Percentiles rank a stretch among this genome's conserved stretches.
phyloP scores from a whole-genome alignment of 805 yeast species.

The Candida broadrunensis region DNA sequence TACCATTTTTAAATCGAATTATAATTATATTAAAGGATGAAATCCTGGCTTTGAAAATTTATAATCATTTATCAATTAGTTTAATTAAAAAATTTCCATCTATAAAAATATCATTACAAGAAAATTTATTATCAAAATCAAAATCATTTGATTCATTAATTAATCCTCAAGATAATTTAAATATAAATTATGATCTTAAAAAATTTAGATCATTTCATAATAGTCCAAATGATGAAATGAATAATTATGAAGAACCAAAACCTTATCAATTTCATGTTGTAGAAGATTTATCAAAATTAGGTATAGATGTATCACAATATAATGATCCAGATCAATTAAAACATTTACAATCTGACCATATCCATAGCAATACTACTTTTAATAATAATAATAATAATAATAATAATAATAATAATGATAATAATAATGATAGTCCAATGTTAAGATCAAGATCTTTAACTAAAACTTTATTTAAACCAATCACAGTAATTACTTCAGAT shows the following conservation, averaged over 20 bases:
- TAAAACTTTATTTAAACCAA: slow-evolving; percentile 36
- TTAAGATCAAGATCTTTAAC: slow-evolving; percentile 27
- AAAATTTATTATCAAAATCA: slow-evolving; percentile 33
- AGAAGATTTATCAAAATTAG: slow-evolving; percentile 26
- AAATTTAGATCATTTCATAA: slow-evolving; percentile 21
- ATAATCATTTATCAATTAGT: slow-evolving; percentile 13
- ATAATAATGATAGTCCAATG: neutral
- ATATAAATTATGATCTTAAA: slow-evolving; percentile 17
- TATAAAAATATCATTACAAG: slow-evolving; percentile 32
- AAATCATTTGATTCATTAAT: slow-evolving; percentile 24
- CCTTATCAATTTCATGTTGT: slow-evolving; percentile 29
- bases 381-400: neutral
- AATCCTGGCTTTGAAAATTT: slow-evolving; percentile 22
- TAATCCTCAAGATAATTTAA: slow-evolving; percentile 12
- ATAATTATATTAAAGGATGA: slow-evolving; percentile 35
- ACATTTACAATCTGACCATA: slow-evolving; percentile 13
- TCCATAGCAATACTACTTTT: neutral
- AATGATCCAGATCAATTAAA: slow-evolving; percentile 19
- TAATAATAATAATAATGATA: too few species aligned
- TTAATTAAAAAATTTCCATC: slow-evolving; percentile 8
- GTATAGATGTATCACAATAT: slow-evolving; percentile 25
- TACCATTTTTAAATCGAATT: slow-evolving; percentile 36
- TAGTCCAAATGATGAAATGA: slow-evolving; percentile 5
- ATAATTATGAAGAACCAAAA: slow-evolving; percentile 30
- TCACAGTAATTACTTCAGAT: neutral